Percentiles rank a stretch among this genome's conserved stretches.
phyloP scores from a whole-genome alignment of 495 filamentous ascomycete species.

The Hypomontagnella submonticulosa region DNA sequence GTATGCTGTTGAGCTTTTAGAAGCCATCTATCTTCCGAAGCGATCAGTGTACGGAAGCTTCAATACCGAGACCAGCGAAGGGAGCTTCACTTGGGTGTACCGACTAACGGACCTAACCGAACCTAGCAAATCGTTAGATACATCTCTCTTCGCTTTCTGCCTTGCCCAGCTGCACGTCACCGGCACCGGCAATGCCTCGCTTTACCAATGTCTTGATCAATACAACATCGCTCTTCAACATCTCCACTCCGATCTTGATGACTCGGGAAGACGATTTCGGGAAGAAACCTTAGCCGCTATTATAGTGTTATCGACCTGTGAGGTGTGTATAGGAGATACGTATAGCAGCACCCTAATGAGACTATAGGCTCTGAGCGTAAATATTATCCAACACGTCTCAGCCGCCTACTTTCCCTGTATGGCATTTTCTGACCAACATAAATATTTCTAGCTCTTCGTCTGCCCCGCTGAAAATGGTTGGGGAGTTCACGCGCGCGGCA shows the following conservation, averaged over 20 bases:
- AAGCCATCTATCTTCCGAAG: conserved; percentile 29
- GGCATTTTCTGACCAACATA: conserved; percentile 1
- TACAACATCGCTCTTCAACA: conserved; percentile 31
- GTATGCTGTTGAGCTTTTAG: conserved; percentile 25
- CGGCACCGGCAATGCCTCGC: conserved; percentile 16
- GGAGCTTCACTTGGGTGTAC: conserved; percentile 30
- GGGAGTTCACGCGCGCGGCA: conserved; percentile 26
- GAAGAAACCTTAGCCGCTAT: conserved; percentile 33
- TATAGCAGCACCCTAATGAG: neutral
- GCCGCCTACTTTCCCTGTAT: neutral
- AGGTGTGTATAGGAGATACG: conserved; percentile 7
- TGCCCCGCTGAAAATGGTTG: conserved; percentile 28
- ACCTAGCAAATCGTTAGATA: conserved; percentile 24
- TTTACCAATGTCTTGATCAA: conserved; percentile 32
- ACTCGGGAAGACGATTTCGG: conserved; percentile 21
- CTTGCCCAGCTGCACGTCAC: conserved; percentile 30
- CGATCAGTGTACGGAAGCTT: neutral
- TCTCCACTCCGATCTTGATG: conserved; percentile 24
- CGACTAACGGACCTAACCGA: conserved; percentile 12
- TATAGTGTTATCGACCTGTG: conserved; percentile 31
- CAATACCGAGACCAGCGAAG: conserved; percentile 6
- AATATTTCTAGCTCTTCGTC: conserved; percentile 27
- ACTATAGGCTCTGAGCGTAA: neutral
- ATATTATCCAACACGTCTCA: neutral
- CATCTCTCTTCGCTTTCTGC: conserved; percentile 32